Evolutionary conservation across 2,329 filamentous ascomycete genomes (phyloP), one percentile per base, ranked within the genome.

Genomic region (Colletotrichum plurivorum): DNA sequence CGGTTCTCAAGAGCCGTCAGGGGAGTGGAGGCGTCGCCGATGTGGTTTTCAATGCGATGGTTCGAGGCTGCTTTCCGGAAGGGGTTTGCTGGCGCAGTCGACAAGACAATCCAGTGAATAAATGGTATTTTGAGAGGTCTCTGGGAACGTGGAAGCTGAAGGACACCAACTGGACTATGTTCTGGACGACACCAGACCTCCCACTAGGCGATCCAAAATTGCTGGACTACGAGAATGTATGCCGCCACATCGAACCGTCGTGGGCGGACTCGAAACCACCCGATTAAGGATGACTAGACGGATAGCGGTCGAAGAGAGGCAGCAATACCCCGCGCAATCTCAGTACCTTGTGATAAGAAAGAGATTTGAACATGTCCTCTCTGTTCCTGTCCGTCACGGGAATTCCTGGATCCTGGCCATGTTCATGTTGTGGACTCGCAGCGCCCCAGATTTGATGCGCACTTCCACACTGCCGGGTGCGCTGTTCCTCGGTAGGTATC

Each of bases 41-140:
- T 77, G 92, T 98, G 46, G 93, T 99, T 8, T 99, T 98, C 82
- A 97, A 97, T 71, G 92, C 94, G 41, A 97, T 99, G 93, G 94
- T 97, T 5, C 88, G 93, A 31, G 90, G 92, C 20, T 97, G 95
- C 75, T 97, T 98, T 73, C 95, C 95, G 0, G 81, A 89, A 2
- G 96, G 96, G 1, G 93, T 98, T 2, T 97, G 95, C 76, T 99
- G 96, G 96, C 87, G 95, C 65, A 97, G 93, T 77, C 86, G 96
- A 59, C 92, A 92, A 76, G 90, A 95, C 77, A 98, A 99, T 76
- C 95, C 95, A 0, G 96, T 99, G 5, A 99, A 99, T 78, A 98
- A 98, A 78, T 99, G 96, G 96, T 99, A 99, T 79, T 98, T 98
- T 81, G 96, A 99, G 81, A 87, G 96, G 55, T 94, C 93, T 2